Conservation (phyloP, 345 rosid species). For the Corymbia maculata region DNA sequence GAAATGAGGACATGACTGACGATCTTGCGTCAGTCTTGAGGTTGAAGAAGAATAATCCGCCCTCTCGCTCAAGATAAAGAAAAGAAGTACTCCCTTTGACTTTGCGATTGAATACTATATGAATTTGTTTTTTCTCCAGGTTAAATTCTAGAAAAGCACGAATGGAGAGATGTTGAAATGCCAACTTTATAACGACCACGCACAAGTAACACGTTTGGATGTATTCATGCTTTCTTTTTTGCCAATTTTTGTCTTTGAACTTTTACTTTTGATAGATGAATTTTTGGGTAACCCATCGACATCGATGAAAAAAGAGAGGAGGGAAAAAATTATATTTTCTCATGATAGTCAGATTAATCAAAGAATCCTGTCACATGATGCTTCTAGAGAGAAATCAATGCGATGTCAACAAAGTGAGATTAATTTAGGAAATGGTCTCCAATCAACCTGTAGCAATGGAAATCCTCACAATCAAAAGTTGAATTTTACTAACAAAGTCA, state of each 20-base stretch:
- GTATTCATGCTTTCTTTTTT: neutral
- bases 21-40: neutral
- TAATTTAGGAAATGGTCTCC: neutral
- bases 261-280: neutral
- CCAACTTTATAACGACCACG: neutral
- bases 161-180: neutral
- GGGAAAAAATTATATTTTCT: neutral
- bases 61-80: neutral
- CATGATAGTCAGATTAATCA: neutral
- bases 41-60: neutral
- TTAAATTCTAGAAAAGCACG: neutral
- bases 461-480: neutral
- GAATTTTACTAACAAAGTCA: neutral
- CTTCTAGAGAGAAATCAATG: neutral
- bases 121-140: neutral
- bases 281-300: neutral
- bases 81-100: neutral
- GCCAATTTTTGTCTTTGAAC: neutral
- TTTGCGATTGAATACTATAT: neutral
- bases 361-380: neutral
- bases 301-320: neutral
- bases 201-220: neutral
- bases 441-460: neutral
- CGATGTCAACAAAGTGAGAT: neutral
- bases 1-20: neutral